Percentiles rank a stretch among this genome's conserved stretches.
phyloP scores from a whole-genome alignment of 2,329 filamentous ascomycete species.

The Cytospora chrysosperma region DNA sequence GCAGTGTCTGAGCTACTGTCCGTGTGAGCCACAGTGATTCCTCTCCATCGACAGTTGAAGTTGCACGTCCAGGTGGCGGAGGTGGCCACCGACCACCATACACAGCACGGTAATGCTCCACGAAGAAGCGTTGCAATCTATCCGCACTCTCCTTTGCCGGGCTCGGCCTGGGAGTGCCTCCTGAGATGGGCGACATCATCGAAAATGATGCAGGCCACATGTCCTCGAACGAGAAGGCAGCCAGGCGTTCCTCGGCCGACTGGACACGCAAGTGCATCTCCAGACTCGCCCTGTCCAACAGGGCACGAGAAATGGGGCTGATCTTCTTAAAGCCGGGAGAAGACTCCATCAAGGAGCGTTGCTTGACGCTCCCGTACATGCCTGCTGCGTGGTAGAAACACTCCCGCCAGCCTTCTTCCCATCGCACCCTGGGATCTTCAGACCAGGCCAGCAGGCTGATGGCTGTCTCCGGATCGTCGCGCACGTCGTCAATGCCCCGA shows the following conservation, averaged over 20 bases:
- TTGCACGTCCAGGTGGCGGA: conserved; percentile 25
- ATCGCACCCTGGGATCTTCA: conserved; percentile 59
- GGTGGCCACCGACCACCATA: conserved; percentile 63
- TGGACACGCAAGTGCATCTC: conserved; percentile 63
- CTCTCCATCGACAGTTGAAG: conserved; percentile 30
- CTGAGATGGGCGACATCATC: conserved; percentile 30
- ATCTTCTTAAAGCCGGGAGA: conserved; percentile 57
- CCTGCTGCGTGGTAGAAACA: conserved; percentile 66
- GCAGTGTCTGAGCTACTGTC: conserved; percentile 54
- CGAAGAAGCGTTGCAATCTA: conserved; percentile 59
- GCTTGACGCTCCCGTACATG: conserved; percentile 47
- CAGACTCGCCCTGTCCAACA: conserved; percentile 61
- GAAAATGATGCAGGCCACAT: conserved; percentile 52
- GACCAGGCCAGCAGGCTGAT: conserved; percentile 65
- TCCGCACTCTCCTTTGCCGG: conserved; percentile 56
- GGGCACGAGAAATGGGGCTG: conserved; percentile 60
- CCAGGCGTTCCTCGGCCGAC: conserved; percentile 60
- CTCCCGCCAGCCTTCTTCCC: conserved; percentile 67
- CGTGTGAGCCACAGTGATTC: conserved; percentile 62
- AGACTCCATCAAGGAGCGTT: conserved; percentile 39
- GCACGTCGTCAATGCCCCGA: conserved; percentile 62
- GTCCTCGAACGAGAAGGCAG: conserved; percentile 58
- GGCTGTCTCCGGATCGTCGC: conserved; percentile 58
- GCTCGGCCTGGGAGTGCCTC: conserved; percentile 31
- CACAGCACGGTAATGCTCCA: conserved; percentile 53